Percentiles rank a stretch among this genome's conserved stretches.
Conservation (phyloP, 768 basidiomycete species). For the Naganishia vishniacii region DNA sequence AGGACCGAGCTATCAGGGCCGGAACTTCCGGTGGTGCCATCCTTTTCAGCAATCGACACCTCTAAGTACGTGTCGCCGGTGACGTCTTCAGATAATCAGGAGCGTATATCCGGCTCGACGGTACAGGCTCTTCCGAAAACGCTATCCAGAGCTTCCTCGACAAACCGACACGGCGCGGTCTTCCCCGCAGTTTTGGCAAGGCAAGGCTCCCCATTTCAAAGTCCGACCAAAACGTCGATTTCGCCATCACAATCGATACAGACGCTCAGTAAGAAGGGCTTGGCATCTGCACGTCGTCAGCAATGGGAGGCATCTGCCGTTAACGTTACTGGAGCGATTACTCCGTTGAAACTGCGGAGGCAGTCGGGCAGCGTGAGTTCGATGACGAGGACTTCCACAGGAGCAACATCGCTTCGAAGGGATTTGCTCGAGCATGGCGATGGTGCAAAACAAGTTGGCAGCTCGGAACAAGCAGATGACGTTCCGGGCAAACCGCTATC, state of each 20-base stretch:
- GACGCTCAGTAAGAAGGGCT: slow-evolving; percentile 7
- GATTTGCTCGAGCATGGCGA: too few relatives aligned
- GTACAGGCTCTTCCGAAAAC: neutral
- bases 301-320: slow-evolving; percentile 3
- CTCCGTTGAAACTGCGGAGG: neutral
- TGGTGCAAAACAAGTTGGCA: too few relatives aligned
- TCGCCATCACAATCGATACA: slow-evolving; percentile 10
- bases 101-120: neutral
- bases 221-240: neutral
- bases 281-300: slow-evolving; percentile 2
- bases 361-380: neutral
- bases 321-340: too few relatives aligned
- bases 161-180: too few relatives aligned
- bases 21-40: too few relatives aligned
- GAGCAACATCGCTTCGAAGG: neutral
- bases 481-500: too few relatives aligned
- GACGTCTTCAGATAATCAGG: too few relatives aligned
- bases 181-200: neutral
- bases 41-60: too few relatives aligned
- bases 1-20: too few relatives aligned
- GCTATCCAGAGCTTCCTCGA: neutral
- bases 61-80: too few relatives aligned
- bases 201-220: slow-evolving; percentile 1
- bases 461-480: too few relatives aligned
- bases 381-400: neutral